Percentiles rank a stretch among this genome's conserved stretches.
These are phyloP conservation scores for Capsicum chinense DNA, from an alignment of 257 asterid species.

Conservation along the genomic window DNA sequence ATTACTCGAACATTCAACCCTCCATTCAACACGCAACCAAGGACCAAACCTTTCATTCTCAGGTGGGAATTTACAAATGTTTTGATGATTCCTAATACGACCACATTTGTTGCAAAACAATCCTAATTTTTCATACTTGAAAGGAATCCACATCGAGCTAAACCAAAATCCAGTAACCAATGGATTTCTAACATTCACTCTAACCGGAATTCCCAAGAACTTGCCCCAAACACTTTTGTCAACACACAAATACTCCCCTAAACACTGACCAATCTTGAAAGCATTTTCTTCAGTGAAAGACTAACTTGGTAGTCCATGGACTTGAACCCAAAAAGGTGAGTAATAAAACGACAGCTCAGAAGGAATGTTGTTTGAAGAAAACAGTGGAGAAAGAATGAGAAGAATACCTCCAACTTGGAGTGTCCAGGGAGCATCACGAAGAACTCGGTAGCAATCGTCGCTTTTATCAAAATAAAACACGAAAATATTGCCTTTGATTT, in stretches of 20 bases:
- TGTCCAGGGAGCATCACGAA: constrained; percentile 37
- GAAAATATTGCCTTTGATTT: constrained; percentile 35
- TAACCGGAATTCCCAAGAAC: constrained; percentile 35
- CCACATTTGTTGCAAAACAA: constrained; percentile 41
- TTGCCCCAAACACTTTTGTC: constrained; percentile 28
- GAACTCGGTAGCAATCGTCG: constrained; percentile 34
- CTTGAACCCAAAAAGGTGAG: constrained; percentile 46
- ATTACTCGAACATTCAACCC: constrained; percentile 9
- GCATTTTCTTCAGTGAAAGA: constrained; percentile 33
- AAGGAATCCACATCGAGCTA: constrained; percentile 35
- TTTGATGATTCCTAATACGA: constrained; percentile 32
- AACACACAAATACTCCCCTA: constrained; percentile 30
- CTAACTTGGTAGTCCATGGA: constrained; percentile 39
- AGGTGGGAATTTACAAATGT: constrained; percentile 38
- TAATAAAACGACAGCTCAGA: constrained; percentile 26
- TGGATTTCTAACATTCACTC: constrained; percentile 35
- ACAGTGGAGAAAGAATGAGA: constrained; percentile 34
- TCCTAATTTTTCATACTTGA: constrained; percentile 44
- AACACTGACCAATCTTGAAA: constrained; percentile 33
- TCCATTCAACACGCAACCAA: constrained; percentile 36
- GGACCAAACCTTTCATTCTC: constrained; percentile 40
- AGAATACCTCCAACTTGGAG: constrained; percentile 37
- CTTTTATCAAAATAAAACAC: constrained; percentile 34
- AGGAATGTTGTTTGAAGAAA: constrained; percentile 26
- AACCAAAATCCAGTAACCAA: constrained; percentile 39